Evolutionary conservation across 106 monocot species (phyloP).

Genomic region (Allium fistulosum): DNA sequence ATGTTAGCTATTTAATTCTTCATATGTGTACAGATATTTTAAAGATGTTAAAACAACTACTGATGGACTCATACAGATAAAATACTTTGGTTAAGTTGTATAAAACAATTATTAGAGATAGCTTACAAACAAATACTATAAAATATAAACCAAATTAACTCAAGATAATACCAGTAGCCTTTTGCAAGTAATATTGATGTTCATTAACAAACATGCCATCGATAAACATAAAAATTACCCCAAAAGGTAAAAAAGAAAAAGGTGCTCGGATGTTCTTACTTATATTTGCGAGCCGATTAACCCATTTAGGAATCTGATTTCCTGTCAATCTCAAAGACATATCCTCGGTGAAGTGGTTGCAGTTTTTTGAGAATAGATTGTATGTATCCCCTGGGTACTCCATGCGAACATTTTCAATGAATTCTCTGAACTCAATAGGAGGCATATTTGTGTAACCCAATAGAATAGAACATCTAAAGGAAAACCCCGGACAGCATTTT

Average conservation of each 20-base stretch:
- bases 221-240: background rate
- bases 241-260: background rate
- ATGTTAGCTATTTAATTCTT: too few species aligned
- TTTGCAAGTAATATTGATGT: background rate
- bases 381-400: slow-evolving; percentile 92
- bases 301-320: slow-evolving; percentile 77
- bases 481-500: slow-evolving; percentile 55
- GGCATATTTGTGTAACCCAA: slow-evolving; percentile 49
- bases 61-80: too few species aligned
- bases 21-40: too few species aligned
- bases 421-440: slow-evolving; percentile 54
- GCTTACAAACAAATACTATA: too few species aligned
- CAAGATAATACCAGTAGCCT: too few species aligned
- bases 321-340: slow-evolving; percentile 48
- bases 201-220: background rate
- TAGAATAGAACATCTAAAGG: slow-evolving; percentile 57
- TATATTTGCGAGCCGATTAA: slow-evolving; percentile 67
- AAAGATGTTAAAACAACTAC: too few species aligned
- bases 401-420: slow-evolving; percentile 45
- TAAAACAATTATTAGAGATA: too few species aligned
- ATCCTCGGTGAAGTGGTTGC: slow-evolving; percentile 93
- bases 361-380: slow-evolving; percentile 85
- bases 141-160: too few species aligned
- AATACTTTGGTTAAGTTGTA: too few species aligned
- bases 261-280: background rate